Conservation (phyloP, 164 flowering plant species). For the Piper betle region DNA sequence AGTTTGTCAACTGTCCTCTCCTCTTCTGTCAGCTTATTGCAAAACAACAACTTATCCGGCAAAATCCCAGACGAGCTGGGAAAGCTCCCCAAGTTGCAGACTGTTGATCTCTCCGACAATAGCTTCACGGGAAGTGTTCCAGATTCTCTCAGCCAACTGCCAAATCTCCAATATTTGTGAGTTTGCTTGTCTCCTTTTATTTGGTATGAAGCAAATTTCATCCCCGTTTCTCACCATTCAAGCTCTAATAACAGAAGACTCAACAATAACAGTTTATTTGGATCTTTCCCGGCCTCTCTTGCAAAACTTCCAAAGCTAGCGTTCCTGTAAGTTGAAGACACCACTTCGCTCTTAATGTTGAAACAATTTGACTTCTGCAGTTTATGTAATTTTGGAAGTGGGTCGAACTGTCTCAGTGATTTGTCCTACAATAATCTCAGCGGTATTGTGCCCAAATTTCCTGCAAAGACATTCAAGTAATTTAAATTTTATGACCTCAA, state of each 20-base stretch:
- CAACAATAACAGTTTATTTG: slow-evolving; percentile 83
- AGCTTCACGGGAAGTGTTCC: slow-evolving; percentile 49
- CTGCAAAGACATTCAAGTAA: slow-evolving; percentile 84
- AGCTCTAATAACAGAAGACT: slow-evolving; percentile 42
- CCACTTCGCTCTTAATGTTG: slow-evolving; percentile 3
- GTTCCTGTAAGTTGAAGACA: slow-evolving; percentile 60
- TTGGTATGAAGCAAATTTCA: not conserved
- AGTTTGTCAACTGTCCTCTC: not conserved
- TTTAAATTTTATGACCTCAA: slow-evolving; percentile 3
- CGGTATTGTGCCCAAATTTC: slow-evolving; percentile 70
- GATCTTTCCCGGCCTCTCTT: slow-evolving; percentile 60
- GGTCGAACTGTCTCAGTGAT: slow-evolving; percentile 39
- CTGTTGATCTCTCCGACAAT: slow-evolving; percentile 86
- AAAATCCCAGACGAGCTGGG: slow-evolving; percentile 67
- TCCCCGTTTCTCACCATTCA: not conserved
- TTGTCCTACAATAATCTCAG: slow-evolving; percentile 83
- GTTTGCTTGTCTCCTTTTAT: slow-evolving; percentile 12
- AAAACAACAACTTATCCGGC: slow-evolving; percentile 82
- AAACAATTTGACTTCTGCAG: slow-evolving; percentile 9
- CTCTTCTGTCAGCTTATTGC: slow-evolving; percentile 48
- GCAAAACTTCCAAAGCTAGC: slow-evolving; percentile 64
- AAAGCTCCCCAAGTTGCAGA: slow-evolving; percentile 49
- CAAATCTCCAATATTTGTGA: slow-evolving; percentile 74
- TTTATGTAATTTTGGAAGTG: slow-evolving; percentile 6
- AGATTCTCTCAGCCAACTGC: slow-evolving; percentile 42